phyloP scores from a whole-genome alignment of 352 stramenopile genomes.

The Phytophthora hibernalis region DNA sequence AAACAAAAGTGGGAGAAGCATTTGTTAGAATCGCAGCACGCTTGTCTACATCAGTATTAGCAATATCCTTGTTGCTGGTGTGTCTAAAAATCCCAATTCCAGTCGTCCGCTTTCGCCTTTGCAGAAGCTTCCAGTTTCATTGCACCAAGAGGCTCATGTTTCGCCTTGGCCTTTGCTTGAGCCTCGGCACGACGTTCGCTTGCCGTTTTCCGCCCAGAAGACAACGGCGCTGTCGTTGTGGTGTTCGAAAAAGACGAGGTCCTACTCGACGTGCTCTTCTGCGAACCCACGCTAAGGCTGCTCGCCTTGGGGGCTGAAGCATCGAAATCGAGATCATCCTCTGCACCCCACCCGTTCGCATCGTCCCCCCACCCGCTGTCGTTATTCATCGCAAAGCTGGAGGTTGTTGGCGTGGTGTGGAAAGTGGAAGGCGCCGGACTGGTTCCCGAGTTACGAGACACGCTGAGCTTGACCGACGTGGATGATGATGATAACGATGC shows the following conservation, averaged over 20 bases:
- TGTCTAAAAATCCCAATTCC: slow-evolving; percentile 84
- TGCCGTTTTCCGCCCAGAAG: slow-evolving; percentile 47
- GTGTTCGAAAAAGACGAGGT: slow-evolving; percentile 28
- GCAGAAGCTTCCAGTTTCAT: slow-evolving; percentile 64
- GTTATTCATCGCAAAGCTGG: slow-evolving; percentile 41
- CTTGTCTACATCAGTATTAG: not conserved
- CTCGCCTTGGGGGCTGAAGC: slow-evolving; percentile 25
- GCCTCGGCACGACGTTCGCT: slow-evolving; percentile 64
- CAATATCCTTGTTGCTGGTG: not conserved
- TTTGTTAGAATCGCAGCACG: slow-evolving; percentile 26
- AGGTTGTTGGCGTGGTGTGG: slow-evolving; percentile 22
- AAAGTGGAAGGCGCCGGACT: slow-evolving; percentile 7
- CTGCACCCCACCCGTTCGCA: slow-evolving; percentile 66
- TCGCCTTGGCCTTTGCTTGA: slow-evolving; percentile 70
- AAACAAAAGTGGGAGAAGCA: slow-evolving; percentile 27
- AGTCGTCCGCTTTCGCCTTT: slow-evolving; percentile 68
- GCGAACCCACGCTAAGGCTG: slow-evolving; percentile 21
- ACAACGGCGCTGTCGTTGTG: slow-evolving; percentile 12
- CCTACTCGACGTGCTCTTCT: slow-evolving; percentile 22
- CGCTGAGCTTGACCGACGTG: slow-evolving; percentile 62
- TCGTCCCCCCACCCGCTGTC: slow-evolving; percentile 63
- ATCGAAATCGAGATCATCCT: slow-evolving; percentile 55
- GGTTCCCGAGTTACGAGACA: slow-evolving; percentile 31
- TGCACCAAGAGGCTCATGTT: slow-evolving; percentile 54
- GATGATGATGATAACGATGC: slow-evolving; percentile 48